phyloP scores from a whole-genome alignment of 2,329 filamentous ascomycete genomes.

The Calonectria montana region DNA sequence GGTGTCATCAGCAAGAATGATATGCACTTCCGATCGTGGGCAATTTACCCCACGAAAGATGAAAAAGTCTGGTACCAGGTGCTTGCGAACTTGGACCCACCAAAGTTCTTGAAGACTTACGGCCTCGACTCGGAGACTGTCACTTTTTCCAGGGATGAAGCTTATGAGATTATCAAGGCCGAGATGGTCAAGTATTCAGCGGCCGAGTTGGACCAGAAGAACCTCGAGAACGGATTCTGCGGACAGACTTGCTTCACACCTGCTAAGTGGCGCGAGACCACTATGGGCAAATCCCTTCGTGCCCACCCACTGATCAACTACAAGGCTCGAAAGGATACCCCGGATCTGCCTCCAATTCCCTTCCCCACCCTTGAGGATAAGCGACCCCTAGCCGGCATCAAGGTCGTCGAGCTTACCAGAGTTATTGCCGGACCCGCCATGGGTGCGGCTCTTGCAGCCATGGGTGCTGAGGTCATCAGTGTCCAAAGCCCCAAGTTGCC shows the following conservation, averaged over 20 bases:
- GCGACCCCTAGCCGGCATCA: constrained; percentile 57
- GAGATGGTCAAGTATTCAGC: constrained; percentile 33
- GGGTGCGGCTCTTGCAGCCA: constrained; percentile 54
- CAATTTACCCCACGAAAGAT: constrained; percentile 1
- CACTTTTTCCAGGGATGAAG: constrained; percentile 30
- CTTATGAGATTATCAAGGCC: constrained; percentile 33
- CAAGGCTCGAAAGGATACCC: constrained; percentile 47
- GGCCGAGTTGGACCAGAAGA: constrained; percentile 37
- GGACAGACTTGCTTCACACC: constrained; percentile 42
- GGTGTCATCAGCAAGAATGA: constrained; percentile 5
- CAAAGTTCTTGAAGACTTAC: neutral
- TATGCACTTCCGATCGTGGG: constrained; percentile 4
- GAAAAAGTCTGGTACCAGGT: constrained; percentile 42
- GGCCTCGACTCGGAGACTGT: neutral
- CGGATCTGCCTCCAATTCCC: constrained; percentile 46
- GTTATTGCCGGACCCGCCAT: constrained; percentile 60
- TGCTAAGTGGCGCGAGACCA: constrained; percentile 42
- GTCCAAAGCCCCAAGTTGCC: constrained; percentile 55
- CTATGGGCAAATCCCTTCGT: constrained; percentile 27
- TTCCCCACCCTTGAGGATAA: constrained; percentile 43
- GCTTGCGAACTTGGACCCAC: neutral
- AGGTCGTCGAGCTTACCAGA: constrained; percentile 61
- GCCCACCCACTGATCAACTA: constrained; percentile 50
- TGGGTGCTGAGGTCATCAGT: constrained; percentile 60
- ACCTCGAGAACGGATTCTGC: constrained; percentile 38